These are phyloP conservation scores for Aureobasidium uvarum DNA, from an alignment of 2,329 filamentous ascomycete genomes.

Conservation along the genomic window DNA sequence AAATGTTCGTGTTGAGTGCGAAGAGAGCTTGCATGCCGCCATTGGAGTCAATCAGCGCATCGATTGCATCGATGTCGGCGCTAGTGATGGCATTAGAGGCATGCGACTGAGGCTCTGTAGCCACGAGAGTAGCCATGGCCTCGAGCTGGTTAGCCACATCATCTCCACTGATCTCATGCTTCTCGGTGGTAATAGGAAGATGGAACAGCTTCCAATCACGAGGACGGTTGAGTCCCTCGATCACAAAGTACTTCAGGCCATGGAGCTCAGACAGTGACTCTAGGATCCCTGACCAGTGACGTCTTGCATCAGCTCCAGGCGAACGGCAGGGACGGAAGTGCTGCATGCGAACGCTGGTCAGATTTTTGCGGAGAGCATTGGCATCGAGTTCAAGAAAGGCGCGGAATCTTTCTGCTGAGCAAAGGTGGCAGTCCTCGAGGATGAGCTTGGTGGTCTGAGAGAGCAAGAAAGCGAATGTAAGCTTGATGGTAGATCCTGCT, in stretches of 20 bases:
- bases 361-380: background rate
- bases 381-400: background rate
- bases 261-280: background rate
- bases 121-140: background rate
- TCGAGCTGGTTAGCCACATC: background rate
- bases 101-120: background rate
- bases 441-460: background rate
- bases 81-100: no score
- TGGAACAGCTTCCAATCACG: background rate
- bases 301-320: background rate
- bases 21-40: no score
- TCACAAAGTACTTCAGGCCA: background rate
- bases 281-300: background rate
- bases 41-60: no score
- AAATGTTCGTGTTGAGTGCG: no score
- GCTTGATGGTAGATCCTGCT: background rate
- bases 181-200: background rate
- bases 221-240: background rate
- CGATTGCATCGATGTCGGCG: no score
- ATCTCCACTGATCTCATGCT: background rate
- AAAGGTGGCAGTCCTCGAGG: background rate
- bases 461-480: background rate
- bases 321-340: conserved; percentile 4
- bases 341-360: background rate
- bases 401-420: background rate